Evolutionary conservation across 352 stramenopile genomes (phyloP).

Genomic region (Pilasporangium apinafurcum): DNA sequence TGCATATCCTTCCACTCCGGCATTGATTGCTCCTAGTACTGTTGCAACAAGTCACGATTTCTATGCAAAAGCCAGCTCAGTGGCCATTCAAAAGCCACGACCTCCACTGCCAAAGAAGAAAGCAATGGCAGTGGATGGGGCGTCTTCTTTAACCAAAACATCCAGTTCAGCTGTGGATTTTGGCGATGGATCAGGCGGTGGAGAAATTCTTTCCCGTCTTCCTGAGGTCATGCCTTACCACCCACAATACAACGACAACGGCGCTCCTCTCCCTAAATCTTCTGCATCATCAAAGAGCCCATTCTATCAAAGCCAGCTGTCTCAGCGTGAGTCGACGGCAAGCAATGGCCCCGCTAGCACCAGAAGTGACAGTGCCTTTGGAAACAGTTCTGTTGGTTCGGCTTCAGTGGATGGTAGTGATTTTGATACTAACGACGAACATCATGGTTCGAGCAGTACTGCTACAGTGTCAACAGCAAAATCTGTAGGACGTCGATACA

Average conservation of each 20-base stretch:
- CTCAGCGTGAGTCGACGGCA: no score
- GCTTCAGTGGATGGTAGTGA: no score
- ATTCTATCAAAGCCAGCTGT: no score
- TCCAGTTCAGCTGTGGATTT: background rate
- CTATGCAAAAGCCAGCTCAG: slow-evolving; percentile 2
- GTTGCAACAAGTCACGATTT: slow-evolving; percentile 1
- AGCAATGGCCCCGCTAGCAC: no score
- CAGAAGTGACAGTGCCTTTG: no score
- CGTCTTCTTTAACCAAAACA: background rate
- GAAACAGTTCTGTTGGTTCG: no score
- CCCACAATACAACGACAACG: background rate
- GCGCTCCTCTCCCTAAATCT: no score
- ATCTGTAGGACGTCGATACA: background rate
- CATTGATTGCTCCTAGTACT: background rate
- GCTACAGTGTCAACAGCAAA: background rate
- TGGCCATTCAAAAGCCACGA: background rate
- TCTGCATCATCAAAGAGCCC: no score
- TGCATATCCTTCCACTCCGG: no score
- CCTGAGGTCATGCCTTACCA: slow-evolving; percentile 1
- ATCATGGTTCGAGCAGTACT: no score
- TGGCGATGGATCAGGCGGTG: no score
- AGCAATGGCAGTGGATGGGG: background rate
- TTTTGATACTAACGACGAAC: no score
- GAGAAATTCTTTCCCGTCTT: slow-evolving; percentile 5
- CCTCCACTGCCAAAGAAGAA: slow-evolving; percentile 11